Base-by-base conservation (phyloP, 129 eudicot species). In the Heracleum sosnowskyi region DNA sequence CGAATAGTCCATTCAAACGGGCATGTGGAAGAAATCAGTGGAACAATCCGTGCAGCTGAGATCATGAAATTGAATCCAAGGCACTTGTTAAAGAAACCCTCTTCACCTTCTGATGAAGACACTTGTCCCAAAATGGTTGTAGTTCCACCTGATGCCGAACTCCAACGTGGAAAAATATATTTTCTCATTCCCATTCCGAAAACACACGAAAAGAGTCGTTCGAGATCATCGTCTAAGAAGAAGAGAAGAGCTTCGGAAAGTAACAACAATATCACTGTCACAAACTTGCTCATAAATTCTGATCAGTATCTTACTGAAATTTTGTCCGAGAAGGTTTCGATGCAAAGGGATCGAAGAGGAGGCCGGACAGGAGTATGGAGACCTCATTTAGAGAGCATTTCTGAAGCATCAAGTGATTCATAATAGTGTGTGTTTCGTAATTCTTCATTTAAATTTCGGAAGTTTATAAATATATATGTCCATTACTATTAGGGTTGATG, bases 371-470 rank as follows among this genome's bases (percentile, higher is more conserved):
- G 89, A 7, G 93, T 94, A 17, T 94, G 98, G 98, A 83, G 97
- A 69, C 98, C 98, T 49, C 98, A 85, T 78, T 83, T 94, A 63
- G 97, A 94, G 81, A 91, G 98, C 86, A 94, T 94, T 81, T 87
- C 86, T 24, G 98, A 94, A 81, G 83, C 94, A 28, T 77, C 85
- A n/a, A 49, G 77, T 36, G 90, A 83, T 33, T 64, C 80, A 36
- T 81, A 69, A 49, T 63, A 9, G 20, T 63, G 34, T 63, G 16
- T 63, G 36, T n/a, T 63, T 22, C 0, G 12, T 51, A 26, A 20
- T 22, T 51, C 11, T 22, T 51, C 62, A 7, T 6, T 51, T 2
- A 51, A 5, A 20, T 51, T 18, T 18, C 62, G 22, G 22, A 20
- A 11, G n/a, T 51, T 22, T 7, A 51, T 5, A 60, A 20, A 60